These are phyloP conservation scores for Trichoderma sp. DNA, from an alignment of 2,329 filamentous ascomycete genomes.

Conservation along the genomic window DNA sequence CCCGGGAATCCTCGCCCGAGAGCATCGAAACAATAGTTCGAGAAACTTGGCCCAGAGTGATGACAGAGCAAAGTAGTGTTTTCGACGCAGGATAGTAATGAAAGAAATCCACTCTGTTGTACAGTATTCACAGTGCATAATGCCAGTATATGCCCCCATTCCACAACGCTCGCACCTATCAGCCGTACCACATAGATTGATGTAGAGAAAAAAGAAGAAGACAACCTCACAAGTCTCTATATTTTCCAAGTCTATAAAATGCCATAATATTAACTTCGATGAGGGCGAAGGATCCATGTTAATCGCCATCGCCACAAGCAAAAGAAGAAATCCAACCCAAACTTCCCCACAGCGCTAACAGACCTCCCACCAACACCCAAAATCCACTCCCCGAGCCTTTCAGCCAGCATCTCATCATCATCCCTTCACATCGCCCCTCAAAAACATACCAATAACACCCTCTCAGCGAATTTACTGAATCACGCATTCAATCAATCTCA, in stretches of 20 bases:
- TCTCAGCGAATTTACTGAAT: too few species aligned
- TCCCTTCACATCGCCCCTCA: neutral
- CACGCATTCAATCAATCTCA: neutral
- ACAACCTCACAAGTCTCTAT: too few species aligned
- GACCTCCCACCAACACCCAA: neutral
- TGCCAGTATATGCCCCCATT: neutral
- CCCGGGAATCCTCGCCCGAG: conserved; percentile 63
- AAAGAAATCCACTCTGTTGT: neutral
- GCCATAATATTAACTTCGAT: too few species aligned
- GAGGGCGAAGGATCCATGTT: neutral
- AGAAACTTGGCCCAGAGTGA: conserved; percentile 29
- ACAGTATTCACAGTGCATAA: neutral
- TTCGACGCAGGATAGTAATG: neutral
- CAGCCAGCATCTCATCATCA: neutral
- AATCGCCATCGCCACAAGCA: neutral
- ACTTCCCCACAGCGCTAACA: conserved; percentile 2
- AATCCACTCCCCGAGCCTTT: neutral
- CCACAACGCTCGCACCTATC: too few species aligned
- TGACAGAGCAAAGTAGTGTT: neutral
- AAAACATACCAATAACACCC: neutral
- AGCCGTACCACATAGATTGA: too few species aligned
- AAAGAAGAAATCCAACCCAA: neutral
- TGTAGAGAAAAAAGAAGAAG: too few species aligned
- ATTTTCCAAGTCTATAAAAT: too few species aligned
- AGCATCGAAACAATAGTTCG: conserved; percentile 43